Percentiles rank a stretch among this genome's conserved stretches.
Evolutionary conservation across 1,139 yeast species (phyloP).

Genomic region (Taphrina flavorubra): DNA sequence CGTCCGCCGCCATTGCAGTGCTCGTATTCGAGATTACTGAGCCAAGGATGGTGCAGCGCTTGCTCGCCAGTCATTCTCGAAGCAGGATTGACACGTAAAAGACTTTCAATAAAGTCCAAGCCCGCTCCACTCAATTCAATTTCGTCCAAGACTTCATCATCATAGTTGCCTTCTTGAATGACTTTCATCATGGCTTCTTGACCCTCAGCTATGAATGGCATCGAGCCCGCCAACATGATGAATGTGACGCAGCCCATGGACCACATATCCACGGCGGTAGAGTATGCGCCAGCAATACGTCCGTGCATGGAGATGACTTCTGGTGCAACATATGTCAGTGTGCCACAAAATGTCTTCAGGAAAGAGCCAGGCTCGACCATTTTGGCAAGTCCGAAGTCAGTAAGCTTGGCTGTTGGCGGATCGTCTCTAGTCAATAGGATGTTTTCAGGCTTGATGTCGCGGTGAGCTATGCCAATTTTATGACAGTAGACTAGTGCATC

Average conservation of each 20-base stretch:
- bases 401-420: conserved; percentile 85
- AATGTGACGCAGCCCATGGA: conserved; percentile 92
- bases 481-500: conserved; percentile 89
- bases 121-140: conserved; percentile 59
- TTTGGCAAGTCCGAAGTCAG: conserved; percentile 96
- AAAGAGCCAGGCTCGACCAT: conserved; percentile 65
- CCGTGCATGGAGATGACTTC: conserved; percentile 58
- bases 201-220: conserved; percentile 93
- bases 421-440: conserved; percentile 73
- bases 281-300: conserved; percentile 75
- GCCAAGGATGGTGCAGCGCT: conserved; percentile 73
- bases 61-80: conserved; percentile 68
- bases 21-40: conserved; percentile 47
- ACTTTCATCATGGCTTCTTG: conserved; percentile 94
- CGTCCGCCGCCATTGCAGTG: conserved; percentile 6
- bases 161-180: conserved; percentile 84
- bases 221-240: conserved; percentile 92
- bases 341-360: conserved; percentile 85
- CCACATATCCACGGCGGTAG: conserved; percentile 93
- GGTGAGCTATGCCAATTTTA: conserved; percentile 83
- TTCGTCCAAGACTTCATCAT: conserved; percentile 75
- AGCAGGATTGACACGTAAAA: conserved; percentile 72
- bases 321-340: conserved; percentile 91
- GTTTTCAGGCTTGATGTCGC: conserved; percentile 89
- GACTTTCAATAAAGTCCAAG: conserved; percentile 62